Conservation (phyloP, 1,284 basidiomycete species). For the Ceratobasidium sp. region DNA sequence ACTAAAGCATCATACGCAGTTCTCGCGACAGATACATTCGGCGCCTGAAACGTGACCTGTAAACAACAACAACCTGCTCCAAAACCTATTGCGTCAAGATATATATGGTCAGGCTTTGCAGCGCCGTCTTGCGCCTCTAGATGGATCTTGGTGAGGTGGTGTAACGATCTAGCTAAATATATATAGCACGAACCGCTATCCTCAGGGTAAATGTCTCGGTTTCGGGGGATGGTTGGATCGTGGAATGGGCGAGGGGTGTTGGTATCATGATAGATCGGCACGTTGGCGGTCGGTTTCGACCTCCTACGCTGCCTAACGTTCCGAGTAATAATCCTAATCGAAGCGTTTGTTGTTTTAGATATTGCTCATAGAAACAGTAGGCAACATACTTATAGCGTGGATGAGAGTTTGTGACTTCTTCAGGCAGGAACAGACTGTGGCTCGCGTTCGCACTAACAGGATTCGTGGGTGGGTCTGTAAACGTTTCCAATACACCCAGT, state of each 20-base stretch:
- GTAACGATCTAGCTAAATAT: neutral
- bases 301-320: slow-evolving; percentile 93
- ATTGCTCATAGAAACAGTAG: neutral
- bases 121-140: slow-evolving; percentile 83
- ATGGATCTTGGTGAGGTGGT: neutral
- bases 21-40: slow-evolving; percentile 91
- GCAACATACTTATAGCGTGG: slow-evolving; percentile 89
- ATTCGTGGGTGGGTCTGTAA: slow-evolving; percentile 91
- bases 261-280: slow-evolving; percentile 92
- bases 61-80: slow-evolving; percentile 99
- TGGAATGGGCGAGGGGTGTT: slow-evolving; percentile 91
- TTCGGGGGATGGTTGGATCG: slow-evolving; percentile 90
- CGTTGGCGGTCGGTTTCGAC: slow-evolving; percentile 95
- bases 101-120: slow-evolving; percentile 91
- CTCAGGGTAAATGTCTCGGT: slow-evolving; percentile 82
- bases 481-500: slow-evolving; percentile 87
- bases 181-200: slow-evolving; percentile 60
- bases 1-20: slow-evolving; percentile 95
- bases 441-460: slow-evolving; percentile 83
- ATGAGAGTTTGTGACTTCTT: slow-evolving; percentile 97
- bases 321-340: slow-evolving; percentile 87
- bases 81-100: slow-evolving; percentile 99
- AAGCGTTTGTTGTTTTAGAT: slow-evolving; percentile 49
- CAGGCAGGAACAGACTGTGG: slow-evolving; percentile 93
- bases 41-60: slow-evolving; percentile 97